Evolutionary conservation across 352 stramenopile species (phyloP).

Genomic region (Phytophthora tentaculata): DNA sequence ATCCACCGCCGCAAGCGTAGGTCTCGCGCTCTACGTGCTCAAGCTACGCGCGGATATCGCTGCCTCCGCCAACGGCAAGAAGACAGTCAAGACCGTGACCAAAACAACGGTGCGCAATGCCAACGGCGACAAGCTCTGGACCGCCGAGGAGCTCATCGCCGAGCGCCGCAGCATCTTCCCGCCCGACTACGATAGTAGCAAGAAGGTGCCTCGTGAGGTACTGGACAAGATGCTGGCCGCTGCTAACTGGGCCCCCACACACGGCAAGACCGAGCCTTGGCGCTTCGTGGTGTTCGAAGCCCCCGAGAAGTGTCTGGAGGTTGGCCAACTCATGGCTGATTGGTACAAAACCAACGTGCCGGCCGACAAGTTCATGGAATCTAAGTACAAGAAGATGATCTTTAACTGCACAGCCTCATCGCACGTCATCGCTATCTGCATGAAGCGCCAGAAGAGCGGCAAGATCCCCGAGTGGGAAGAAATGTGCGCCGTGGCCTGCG

Average conservation of each 20-base stretch:
- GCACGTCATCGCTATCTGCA: slow-evolving; percentile 86
- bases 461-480: slow-evolving; percentile 86
- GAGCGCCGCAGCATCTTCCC: slow-evolving; percentile 81
- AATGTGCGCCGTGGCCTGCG: slow-evolving; percentile 72
- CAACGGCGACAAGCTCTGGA: slow-evolving; percentile 53
- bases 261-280: slow-evolving; percentile 84
- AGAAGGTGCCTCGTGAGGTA: slow-evolving; percentile 58
- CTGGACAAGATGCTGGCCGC: slow-evolving; percentile 79
- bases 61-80: slow-evolving; percentile 12
- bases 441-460: slow-evolving; percentile 87
- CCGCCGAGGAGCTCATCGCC: slow-evolving; percentile 79
- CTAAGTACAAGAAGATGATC: slow-evolving; percentile 84
- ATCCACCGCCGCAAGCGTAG: slow-evolving; percentile 41
- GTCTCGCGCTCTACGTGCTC: slow-evolving; percentile 44
- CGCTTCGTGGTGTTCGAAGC: slow-evolving; percentile 80
- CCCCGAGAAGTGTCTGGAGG: slow-evolving; percentile 52
- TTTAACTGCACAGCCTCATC: slow-evolving; percentile 71
- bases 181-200: slow-evolving; percentile 64
- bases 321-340: slow-evolving; percentile 70
- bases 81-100: slow-evolving; percentile 30
- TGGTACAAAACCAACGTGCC: slow-evolving; percentile 76
- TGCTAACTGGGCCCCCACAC: slow-evolving; percentile 87
- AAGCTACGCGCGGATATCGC: slow-evolving; percentile 41
- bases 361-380: slow-evolving; percentile 72
- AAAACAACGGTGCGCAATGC: slow-evolving; percentile 30